phyloP scores from a whole-genome alignment of 352 stramenopile species.

The Elongisporangium undulatum region DNA sequence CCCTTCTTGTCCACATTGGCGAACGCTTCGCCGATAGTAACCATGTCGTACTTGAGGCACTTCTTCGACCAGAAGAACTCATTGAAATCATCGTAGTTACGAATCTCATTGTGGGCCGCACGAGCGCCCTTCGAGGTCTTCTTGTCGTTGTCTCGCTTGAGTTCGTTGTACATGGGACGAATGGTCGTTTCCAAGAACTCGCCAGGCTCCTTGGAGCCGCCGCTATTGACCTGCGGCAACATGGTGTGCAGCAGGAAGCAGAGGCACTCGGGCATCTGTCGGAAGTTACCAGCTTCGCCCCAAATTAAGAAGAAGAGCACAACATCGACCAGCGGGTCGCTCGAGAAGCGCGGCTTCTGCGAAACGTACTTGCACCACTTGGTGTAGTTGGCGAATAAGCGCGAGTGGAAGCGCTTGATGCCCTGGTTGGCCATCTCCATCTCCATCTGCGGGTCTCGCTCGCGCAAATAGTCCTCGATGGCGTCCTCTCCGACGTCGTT shows the following conservation, averaged over 20 bases:
- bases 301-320: conserved; percentile 80
- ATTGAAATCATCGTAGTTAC: conserved; percentile 88
- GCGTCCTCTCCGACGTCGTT: conserved; percentile 21
- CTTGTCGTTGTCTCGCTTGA: conserved; percentile 78
- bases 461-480: conserved; percentile 30
- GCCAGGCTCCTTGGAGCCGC: conserved; percentile 51
- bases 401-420: conserved; percentile 55
- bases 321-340: conserved; percentile 70
- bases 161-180: conserved; percentile 70
- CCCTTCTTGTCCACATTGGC: conserved; percentile 74
- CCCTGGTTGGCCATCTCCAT: conserved; percentile 63
- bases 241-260: conserved; percentile 80
- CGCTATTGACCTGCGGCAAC: conserved; percentile 47
- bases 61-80: conserved; percentile 88
- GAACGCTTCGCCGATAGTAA: conserved; percentile 63
- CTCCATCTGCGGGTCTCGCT: conserved; percentile 62
- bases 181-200: conserved; percentile 64
- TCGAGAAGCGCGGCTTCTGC: conserved; percentile 71
- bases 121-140: conserved; percentile 76
- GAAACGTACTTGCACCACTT: conserved; percentile 87
- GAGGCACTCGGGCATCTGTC: conserved; percentile 72
- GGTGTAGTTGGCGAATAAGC: conserved; percentile 79
- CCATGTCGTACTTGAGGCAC: conserved; percentile 67
- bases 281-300: conserved; percentile 82
- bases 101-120: conserved; percentile 64